These are phyloP conservation scores for Spergularia azorica DNA, from an alignment of 179 eudicot genomes.

Conservation along the genomic window DNA sequence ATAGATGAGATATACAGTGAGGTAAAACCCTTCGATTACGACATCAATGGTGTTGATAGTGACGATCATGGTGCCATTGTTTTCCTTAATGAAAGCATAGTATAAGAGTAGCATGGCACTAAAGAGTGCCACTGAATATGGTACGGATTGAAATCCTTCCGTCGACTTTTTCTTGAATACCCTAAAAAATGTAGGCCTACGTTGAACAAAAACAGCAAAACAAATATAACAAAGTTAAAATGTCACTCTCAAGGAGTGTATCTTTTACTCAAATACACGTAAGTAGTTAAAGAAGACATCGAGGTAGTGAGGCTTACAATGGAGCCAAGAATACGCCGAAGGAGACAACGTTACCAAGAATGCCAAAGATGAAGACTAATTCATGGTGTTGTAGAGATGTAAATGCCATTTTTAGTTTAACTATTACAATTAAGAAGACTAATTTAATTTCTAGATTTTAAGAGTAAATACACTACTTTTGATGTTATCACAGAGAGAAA, in stretches of 20 bases:
- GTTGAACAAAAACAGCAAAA: neutral
- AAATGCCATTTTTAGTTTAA: conserved; percentile 26
- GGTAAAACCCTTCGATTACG: conserved; percentile 52
- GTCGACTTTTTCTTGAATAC: conserved; percentile 78
- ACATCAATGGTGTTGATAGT: conserved; percentile 67
- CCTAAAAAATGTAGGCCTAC: conserved; percentile 73
- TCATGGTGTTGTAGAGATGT: conserved; percentile 28
- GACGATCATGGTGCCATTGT: conserved; percentile 47
- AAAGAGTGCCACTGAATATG: conserved; percentile 78
- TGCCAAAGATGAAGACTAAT: conserved; percentile 50
- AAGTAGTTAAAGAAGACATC: no score
- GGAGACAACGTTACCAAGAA: conserved; percentile 68
- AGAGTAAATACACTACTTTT: neutral
- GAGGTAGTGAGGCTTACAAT: conserved; percentile 37
- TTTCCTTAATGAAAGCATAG: conserved; percentile 58
- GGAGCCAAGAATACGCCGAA: conserved; percentile 70
- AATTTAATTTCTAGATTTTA: neutral
- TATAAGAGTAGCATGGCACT: conserved; percentile 76
- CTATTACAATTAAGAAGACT: neutral
- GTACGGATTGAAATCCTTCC: conserved; percentile 68
- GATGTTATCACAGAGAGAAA: neutral
- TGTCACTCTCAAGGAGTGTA: no score
- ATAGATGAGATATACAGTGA: conserved; percentile 56
- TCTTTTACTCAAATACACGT: no score
- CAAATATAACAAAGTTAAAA: no score